Conservation (phyloP, 129 eudicot genomes). For the Pseudognaphalium luteoalbum region DNA sequence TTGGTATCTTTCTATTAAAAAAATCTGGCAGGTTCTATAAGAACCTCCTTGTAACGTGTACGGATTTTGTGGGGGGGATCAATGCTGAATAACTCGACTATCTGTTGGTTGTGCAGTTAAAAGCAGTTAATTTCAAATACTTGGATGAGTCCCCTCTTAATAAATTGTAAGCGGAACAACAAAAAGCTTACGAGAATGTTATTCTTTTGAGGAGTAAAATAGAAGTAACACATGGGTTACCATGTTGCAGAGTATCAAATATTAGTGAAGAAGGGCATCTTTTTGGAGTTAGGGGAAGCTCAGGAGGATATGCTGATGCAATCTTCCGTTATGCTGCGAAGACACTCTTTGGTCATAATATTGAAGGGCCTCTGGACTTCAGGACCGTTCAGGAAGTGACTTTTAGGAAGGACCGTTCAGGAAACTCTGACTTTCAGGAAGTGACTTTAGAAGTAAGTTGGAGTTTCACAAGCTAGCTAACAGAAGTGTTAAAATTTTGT, state of each 20-base stretch:
- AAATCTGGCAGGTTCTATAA: neutral
- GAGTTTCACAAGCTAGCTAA: neutral
- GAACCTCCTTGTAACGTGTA: neutral
- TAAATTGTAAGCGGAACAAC: constrained; percentile 56
- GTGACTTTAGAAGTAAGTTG: constrained; percentile 73
- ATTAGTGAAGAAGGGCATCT: constrained; percentile 73
- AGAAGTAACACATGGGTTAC: neutral
- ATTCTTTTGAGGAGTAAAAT: neutral
- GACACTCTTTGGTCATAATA: constrained; percentile 66
- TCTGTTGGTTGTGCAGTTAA: constrained; percentile 59
- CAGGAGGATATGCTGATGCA: constrained; percentile 95
- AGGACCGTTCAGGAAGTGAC: constrained; percentile 62
- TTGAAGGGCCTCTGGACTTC: constrained; percentile 71
- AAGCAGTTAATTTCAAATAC: constrained; percentile 62
- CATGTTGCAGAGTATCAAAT: constrained; percentile 63
- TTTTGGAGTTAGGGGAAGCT: constrained; percentile 79
- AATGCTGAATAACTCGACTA: neutral
- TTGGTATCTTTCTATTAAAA: neutral
- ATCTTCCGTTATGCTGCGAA: constrained; percentile 82
- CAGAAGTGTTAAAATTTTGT: neutral
- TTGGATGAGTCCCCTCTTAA: constrained; percentile 91
- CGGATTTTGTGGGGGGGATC: neutral
- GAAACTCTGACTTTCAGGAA: constrained; percentile 88
- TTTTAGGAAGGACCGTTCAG: constrained; percentile 58
- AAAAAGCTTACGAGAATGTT: neutral